Evolutionary conservation across 2,329 filamentous ascomycete genomes (phyloP).

Genomic region (Trichophyton mentagrophytes): DNA sequence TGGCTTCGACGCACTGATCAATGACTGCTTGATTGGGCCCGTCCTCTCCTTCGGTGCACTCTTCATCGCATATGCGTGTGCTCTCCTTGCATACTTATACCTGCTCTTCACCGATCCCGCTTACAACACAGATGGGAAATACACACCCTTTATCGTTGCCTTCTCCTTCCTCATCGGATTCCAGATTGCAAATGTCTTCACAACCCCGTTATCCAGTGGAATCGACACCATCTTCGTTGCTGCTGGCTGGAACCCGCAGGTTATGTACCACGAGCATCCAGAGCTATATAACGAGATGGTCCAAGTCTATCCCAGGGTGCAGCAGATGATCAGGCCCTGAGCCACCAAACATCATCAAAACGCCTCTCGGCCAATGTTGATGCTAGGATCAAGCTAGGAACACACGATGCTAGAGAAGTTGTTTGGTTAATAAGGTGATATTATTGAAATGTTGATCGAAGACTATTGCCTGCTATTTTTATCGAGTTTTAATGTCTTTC

Average conservation of each 20-base stretch:
- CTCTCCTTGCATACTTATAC: slow-evolving; percentile 76
- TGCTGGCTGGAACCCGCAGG: slow-evolving; percentile 49
- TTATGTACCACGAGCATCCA: slow-evolving; percentile 66
- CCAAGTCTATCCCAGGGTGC: not conserved
- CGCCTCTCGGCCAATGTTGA: too few species aligned
- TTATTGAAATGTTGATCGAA: too few species aligned
- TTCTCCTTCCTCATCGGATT: slow-evolving; percentile 82
- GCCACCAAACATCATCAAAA: too few species aligned
- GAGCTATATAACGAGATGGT: slow-evolving; percentile 45
- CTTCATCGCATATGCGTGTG: slow-evolving; percentile 72
- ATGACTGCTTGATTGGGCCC: slow-evolving; percentile 66
- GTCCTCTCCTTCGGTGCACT: slow-evolving; percentile 63
- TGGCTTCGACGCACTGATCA: slow-evolving; percentile 78
- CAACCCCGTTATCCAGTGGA: slow-evolving; percentile 76
- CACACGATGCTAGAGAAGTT: too few species aligned
- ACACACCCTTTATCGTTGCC: slow-evolving; percentile 65
- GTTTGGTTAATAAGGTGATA: too few species aligned
- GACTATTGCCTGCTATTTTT: too few species aligned
- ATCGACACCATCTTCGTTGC: slow-evolving; percentile 87
- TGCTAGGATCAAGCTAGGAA: too few species aligned
- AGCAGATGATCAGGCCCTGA: not conserved
- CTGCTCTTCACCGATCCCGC: slow-evolving; percentile 65
- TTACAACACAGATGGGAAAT: slow-evolving; percentile 58
- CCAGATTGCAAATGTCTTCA: slow-evolving; percentile 81
- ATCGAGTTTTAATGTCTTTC: too few species aligned